phyloP scores from a whole-genome alignment of 2,329 filamentous ascomycete genomes.

The Pyrenophora graminea region DNA sequence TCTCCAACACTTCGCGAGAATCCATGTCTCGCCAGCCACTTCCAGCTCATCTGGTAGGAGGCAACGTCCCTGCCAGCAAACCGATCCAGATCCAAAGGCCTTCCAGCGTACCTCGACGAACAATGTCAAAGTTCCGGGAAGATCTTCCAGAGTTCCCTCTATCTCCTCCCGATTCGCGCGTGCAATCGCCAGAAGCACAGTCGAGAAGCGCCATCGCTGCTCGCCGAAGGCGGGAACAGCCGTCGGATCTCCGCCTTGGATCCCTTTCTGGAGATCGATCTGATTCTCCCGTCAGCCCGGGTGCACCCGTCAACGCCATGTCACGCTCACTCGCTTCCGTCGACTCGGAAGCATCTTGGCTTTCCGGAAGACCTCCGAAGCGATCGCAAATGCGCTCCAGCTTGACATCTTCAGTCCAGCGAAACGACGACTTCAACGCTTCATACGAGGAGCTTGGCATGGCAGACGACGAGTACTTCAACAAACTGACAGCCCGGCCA shows the following conservation, averaged over 20 bases:
- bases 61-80: slow-evolving; percentile 43
- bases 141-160: slow-evolving; percentile 84
- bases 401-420: slow-evolving; percentile 49
- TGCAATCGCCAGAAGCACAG: slow-evolving; percentile 75
- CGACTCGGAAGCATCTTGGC: slow-evolving; percentile 94
- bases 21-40: slow-evolving; percentile 69
- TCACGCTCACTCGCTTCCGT: slow-evolving; percentile 91
- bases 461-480: slow-evolving; percentile 76
- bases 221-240: slow-evolving; percentile 45
- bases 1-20: slow-evolving; percentile 88
- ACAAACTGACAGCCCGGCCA: slow-evolving; percentile 55
- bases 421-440: slow-evolving; percentile 59
- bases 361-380: slow-evolving; percentile 72
- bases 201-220: slow-evolving; percentile 47
- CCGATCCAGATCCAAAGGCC: slow-evolving; percentile 51
- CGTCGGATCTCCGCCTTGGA: slow-evolving; percentile 40
- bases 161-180: slow-evolving; percentile 81
- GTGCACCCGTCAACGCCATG: slow-evolving; percentile 49
- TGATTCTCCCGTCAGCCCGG: slow-evolving; percentile 50
- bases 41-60: slow-evolving; percentile 54
- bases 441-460: slow-evolving; percentile 69
- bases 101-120: slow-evolving; percentile 70
- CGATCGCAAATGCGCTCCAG: slow-evolving; percentile 54
- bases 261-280: slow-evolving; percentile 41
- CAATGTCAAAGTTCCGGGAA: slow-evolving; percentile 88